Conservation (phyloP, 2,329 filamentous ascomycete species). For the Fusarium pilosicola region DNA sequence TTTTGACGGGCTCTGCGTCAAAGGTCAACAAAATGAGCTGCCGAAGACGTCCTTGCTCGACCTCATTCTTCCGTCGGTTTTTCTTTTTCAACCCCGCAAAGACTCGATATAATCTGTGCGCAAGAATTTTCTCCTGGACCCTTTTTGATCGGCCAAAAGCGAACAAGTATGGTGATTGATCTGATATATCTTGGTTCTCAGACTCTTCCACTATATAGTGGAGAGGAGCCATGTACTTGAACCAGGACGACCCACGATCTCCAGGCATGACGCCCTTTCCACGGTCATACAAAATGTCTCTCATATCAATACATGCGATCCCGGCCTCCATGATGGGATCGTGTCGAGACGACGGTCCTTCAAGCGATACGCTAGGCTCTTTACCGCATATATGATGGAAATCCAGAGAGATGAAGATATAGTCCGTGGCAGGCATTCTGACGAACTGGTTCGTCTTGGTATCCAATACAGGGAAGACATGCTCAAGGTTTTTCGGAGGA, state of each 20-base stretch:
- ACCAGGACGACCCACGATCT: conserved; percentile 31
- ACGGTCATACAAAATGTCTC: not conserved
- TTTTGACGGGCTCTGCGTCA: not conserved
- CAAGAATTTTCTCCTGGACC: not conserved
- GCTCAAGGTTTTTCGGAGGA: not conserved
- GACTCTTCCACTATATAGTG: conserved; percentile 27
- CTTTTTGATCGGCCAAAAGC: conserved; percentile 28
- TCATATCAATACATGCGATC: conserved; percentile 23
- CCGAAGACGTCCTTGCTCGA: not conserved
- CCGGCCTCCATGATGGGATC: conserved; percentile 20
- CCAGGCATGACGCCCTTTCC: not conserved
- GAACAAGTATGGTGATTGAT: conserved; percentile 5
- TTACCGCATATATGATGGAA: conserved; percentile 10
- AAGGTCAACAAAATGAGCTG: conserved; percentile 27
- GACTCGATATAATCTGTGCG: not conserved
- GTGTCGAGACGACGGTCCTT: not conserved
- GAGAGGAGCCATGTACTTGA: conserved; percentile 17
- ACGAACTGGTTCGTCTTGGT: not conserved
- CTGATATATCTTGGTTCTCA: not conserved
- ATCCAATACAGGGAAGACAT: not conserved
- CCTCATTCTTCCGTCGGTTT: conserved; percentile 15
- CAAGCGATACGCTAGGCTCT: not conserved
- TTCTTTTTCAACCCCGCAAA: conserved; percentile 3
- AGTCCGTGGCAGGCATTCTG: conserved; percentile 3
- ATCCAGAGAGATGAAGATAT: conserved; percentile 14